These are phyloP conservation scores for Pulveroboletus sp. DNA, from an alignment of 1,284 basidiomycete species.

Conservation along the genomic window DNA sequence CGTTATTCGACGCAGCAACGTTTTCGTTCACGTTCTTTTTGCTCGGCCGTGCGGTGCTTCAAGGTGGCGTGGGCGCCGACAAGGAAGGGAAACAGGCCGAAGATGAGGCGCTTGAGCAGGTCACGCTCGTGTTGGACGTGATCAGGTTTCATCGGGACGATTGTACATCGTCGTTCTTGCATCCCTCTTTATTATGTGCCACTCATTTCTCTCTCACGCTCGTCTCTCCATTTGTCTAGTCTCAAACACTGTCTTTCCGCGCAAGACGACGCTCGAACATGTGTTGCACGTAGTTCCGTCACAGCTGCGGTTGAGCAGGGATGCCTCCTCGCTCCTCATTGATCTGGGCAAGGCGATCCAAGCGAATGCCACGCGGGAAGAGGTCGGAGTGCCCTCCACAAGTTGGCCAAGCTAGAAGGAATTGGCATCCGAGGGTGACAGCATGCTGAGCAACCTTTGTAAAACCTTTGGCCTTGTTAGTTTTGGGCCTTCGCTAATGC, in stretches of 20 bases:
- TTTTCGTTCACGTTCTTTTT: conserved; percentile 84
- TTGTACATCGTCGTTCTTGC: conserved; percentile 49
- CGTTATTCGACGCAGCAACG: conserved; percentile 81
- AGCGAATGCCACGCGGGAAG: conserved; percentile 56
- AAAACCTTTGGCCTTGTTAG: too few species aligned
- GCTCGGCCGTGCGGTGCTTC: conserved; percentile 64
- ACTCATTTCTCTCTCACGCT: not conserved
- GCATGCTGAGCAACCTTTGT: too few species aligned
- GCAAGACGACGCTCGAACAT: conserved; percentile 64
- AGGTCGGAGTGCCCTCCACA: conserved; percentile 50
- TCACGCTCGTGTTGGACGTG: conserved; percentile 81
- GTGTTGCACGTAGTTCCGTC: conserved; percentile 75
- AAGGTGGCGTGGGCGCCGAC: conserved; percentile 58
- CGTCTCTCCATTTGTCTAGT: conserved; percentile 40
- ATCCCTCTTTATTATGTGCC: not conserved
- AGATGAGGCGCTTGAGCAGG: conserved; percentile 81
- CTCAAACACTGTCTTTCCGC: conserved; percentile 66
- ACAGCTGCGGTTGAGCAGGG: conserved; percentile 83
- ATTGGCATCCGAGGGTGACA: too few species aligned
- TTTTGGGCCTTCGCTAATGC: too few species aligned
- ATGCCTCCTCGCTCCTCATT: conserved; percentile 80
- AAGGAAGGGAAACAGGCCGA: conserved; percentile 44
- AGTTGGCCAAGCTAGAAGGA: too few species aligned
- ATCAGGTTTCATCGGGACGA: conserved; percentile 84
- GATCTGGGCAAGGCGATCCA: conserved; percentile 85